These are phyloP conservation scores for Coemansia furcata DNA, from an alignment of 192 early-diverging fungal genomes.

Conservation along the genomic window DNA sequence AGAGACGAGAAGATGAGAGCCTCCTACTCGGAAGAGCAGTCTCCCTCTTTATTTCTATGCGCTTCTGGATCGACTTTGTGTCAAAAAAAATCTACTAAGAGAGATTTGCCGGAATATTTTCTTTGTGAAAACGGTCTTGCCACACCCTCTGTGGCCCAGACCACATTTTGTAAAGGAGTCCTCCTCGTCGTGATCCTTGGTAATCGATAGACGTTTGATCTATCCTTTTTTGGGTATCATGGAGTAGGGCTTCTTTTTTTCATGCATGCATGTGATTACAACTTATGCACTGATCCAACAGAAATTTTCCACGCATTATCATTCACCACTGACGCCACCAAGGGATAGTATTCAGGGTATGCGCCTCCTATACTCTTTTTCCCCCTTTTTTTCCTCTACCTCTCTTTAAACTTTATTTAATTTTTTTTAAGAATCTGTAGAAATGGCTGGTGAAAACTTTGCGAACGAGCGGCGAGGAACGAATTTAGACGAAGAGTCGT, in stretches of 20 bases:
- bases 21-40: no score
- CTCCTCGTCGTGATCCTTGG: not conserved
- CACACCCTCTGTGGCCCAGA: no score
- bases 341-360: no score
- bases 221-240: not conserved
- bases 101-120: not conserved
- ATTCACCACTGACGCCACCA: no score
- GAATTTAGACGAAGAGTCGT: conserved; percentile 8
- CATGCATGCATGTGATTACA: not conserved
- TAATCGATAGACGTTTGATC: not conserved
- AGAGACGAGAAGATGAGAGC: no score
- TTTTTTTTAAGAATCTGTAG: not conserved
- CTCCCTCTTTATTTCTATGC: no score
- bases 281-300: not conserved
- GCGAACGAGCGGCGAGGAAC: not conserved
- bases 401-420: not conserved
- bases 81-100: not conserved
- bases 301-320: not conserved
- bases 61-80: no score
- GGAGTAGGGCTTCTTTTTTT: not conserved
- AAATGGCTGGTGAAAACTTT: not conserved
- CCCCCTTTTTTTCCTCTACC: not conserved
- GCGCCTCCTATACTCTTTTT: not conserved
- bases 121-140: not conserved
- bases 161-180: not conserved